Base-by-base conservation (phyloP, 192 early-diverging fungal genomes). In the Linnemannia elongata region DNA sequence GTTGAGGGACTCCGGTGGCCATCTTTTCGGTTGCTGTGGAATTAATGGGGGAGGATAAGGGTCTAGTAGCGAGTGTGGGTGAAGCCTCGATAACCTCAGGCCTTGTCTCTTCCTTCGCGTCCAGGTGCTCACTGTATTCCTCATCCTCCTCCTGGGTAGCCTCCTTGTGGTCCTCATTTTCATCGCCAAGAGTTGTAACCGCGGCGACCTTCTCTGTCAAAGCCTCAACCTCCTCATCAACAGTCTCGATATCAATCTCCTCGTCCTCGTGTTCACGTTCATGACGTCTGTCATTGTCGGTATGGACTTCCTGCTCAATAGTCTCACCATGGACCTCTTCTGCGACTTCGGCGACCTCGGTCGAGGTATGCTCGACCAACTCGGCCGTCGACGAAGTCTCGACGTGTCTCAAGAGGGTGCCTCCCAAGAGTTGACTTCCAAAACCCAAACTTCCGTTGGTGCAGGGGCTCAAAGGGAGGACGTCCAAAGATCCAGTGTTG, bases 381-480 rank as follows among this genome's bases (percentile, higher is more conserved):
- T 27, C 33, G 38, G n/a, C 49, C 20, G 60, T 55, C 8, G 72
- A 69, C 6, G 13, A 5, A 15, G 41, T 79, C 24, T 84, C 82
- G 30, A 60, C 60, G 13, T 33, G 33, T 44, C 69, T 77, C 42
- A 78, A 52, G 35, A 76, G 54, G 1, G 36, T 72, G n/a, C 73
- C 75, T 13, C 42, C 55, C 72, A 80, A 9, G 57, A 80, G 77
- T 44, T 80, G 78, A 63, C 22, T 41, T 41, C 78, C 85, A 38
- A 87, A 66, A 3, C 76, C 79, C 38, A 81, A 66, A 73, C 79
- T 87, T 8, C 85, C 80, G 45, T 72, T 39, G 2, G 85, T 81
- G 72, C 85, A 78, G 30, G 85, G 76, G 38, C 85, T 81, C 39
- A 87, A 15, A 7, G 80, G 85, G 39, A 87, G 85, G 20, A 38